Evolutionary conservation across 768 basidiomycete species (phyloP).

Genomic region (Mycena haematopus): DNA sequence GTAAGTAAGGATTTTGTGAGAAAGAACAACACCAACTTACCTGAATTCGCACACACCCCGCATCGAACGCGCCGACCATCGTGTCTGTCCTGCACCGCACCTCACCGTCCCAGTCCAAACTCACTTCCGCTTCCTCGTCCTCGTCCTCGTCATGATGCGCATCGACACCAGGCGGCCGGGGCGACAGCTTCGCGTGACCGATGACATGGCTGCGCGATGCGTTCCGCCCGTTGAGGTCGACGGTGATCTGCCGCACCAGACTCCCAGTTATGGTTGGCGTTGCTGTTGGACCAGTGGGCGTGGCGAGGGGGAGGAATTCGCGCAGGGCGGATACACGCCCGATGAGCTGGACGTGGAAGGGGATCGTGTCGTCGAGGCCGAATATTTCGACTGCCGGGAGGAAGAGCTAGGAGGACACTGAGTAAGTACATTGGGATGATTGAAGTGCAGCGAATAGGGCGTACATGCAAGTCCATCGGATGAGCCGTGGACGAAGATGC

Average conservation of each 20-base stretch:
- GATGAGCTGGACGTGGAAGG: conserved; percentile 25
- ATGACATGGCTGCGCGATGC: conserved; percentile 3
- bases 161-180: conserved; percentile 13
- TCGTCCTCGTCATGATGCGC: background rate
- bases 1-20: no score
- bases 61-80: conserved; percentile 19
- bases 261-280: background rate
- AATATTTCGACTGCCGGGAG: conserved; percentile 22
- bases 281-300: background rate
- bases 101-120: conserved; percentile 17
- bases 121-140: background rate
- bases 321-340: conserved; percentile 16
- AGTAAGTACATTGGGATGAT: background rate
- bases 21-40: conserved; percentile 29
- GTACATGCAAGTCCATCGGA: conserved; percentile 58
- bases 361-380: conserved; percentile 21
- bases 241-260: conserved; percentile 21
- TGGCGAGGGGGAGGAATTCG: conserved; percentile 15
- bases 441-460: conserved; percentile 20
- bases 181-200: conserved; percentile 14
- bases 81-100: background rate
- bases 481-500: conserved; percentile 35
- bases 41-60: conserved; percentile 18
- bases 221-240: conserved; percentile 14
- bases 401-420: conserved; percentile 21